phyloP scores from a whole-genome alignment of 139 green algal genomes.

The Ettlia oleoabundans region DNA sequence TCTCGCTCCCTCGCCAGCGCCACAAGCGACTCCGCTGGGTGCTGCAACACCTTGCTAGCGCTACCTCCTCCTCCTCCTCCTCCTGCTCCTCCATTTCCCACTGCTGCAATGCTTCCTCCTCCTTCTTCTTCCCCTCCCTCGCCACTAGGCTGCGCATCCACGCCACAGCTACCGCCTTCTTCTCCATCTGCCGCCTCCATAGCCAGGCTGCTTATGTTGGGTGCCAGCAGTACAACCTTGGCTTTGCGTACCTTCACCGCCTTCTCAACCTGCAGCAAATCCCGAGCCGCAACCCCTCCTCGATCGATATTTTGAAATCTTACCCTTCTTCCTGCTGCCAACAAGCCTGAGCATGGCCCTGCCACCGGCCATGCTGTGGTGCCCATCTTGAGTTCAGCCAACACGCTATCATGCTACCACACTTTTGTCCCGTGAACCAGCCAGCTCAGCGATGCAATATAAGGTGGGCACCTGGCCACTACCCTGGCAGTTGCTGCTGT shows the following conservation, averaged over 20 bases:
- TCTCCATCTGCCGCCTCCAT: slow-evolving; percentile 38
- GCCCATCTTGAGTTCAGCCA: no score
- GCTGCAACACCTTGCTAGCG: neutral
- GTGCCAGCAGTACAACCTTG: slow-evolving; percentile 71
- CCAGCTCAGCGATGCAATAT: no score
- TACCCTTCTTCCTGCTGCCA: no score
- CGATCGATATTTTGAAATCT: no score
- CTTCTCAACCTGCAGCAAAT: slow-evolving; percentile 68
- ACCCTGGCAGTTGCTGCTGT: neutral
- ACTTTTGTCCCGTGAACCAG: no score
- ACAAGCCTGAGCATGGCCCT: no score
- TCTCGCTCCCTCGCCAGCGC: slow-evolving; percentile 13
- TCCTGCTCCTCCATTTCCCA: no score
- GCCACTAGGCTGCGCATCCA: no score
- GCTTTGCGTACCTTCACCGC: slow-evolving; percentile 62
- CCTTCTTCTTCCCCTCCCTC: no score
- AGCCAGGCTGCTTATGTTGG: slow-evolving; percentile 76
- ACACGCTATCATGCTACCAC: no score
- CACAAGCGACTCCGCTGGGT: slow-evolving; percentile 7
- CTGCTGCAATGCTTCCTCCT: no score
- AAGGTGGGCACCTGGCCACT: neutral
- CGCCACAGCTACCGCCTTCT: neutral
- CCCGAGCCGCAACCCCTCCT: neutral
- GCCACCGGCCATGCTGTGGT: no score
- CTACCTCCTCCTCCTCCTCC: neutral